Evolutionary conservation across 805 yeast species (phyloP).

Genomic region (Ogataea chonburiensis): DNA sequence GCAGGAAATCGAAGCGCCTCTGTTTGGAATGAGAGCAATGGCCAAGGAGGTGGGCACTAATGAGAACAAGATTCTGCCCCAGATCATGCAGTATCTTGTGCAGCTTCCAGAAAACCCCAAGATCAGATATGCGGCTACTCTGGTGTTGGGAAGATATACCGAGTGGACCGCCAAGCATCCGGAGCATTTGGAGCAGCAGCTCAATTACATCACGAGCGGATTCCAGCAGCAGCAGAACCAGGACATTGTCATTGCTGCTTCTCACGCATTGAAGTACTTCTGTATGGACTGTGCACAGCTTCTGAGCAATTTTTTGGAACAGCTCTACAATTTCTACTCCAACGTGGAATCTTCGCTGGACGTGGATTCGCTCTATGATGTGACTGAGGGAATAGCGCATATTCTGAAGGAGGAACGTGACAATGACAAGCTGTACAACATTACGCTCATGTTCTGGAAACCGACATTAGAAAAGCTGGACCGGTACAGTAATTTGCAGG

Average conservation of each 20-base stretch:
- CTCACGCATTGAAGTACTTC: conserved; percentile 90
- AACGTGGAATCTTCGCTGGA: conserved; percentile 56
- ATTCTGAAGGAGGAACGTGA: conserved; percentile 63
- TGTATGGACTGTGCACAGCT: conserved; percentile 84
- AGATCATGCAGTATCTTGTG: conserved; percentile 65
- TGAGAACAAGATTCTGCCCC: conserved; percentile 69
- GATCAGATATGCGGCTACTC: conserved; percentile 86
- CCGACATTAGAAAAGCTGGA: conserved; percentile 56
- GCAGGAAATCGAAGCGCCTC: conserved; percentile 89
- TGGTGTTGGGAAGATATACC: conserved; percentile 93
- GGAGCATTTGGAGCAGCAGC: conserved; percentile 73
- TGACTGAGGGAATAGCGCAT: conserved; percentile 87
- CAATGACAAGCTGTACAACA: conserved; percentile 47
- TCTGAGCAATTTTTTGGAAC: conserved; percentile 67
- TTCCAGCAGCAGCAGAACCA: conserved; percentile 41
- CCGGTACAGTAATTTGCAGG: conserved; percentile 12
- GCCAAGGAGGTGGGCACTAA: conserved; percentile 78
- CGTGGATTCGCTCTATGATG: conserved; percentile 66
- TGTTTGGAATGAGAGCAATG: conserved; percentile 89
- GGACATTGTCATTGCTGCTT: conserved; percentile 77
- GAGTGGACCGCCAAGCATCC: conserved; percentile 93
- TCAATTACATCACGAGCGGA: conserved; percentile 80
- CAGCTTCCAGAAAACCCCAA: conserved; percentile 82
- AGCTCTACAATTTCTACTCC: conserved; percentile 71
- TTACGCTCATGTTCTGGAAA: conserved; percentile 60